Evolutionary conservation across 192 early-diverging fungal species (phyloP), one percentile per base, ranked within the genome.

Genomic region (Pilobolus umbonatus): DNA sequence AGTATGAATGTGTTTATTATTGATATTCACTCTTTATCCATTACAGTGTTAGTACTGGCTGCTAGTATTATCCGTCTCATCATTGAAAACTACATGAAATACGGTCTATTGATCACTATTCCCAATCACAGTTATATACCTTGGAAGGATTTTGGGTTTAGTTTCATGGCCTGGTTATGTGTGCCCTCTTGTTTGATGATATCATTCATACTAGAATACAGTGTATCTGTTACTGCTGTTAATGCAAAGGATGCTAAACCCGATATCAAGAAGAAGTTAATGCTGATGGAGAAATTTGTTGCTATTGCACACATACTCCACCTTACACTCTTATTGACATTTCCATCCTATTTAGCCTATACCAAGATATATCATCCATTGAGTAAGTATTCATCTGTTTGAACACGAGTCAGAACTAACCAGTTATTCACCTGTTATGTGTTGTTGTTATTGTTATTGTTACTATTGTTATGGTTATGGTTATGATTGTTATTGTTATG

Each of bases 1-100:
- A 24, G 19, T 14, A 24, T 45, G 19, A 45, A 21, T 19, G 7
- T 24, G 25, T 30, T 12, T 54, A 29, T 45, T 65, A 17, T 38
- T 57, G 17, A 0, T 30, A 10, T n/a, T 67, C 11, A 11, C 36
- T n/a, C 36, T 34, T 36, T 35, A 34, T 42, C 54, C 3, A 35
- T 5, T 48, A 30, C 59, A 54, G 80, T 92, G 80, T 78, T 94
- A 38, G 65, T 91, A 11, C 83, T 94, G 22, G 85, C 80, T 45
- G 92, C 88, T 24, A 86, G 85, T 66, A 89, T 89, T 53, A 69
- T 93, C 39, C 87, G 92, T 5, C 77, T 93, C 46, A 84, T 90
- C 38, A 85, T 93, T 40, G 92, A 95, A 63, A 95, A 95, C 67
- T 90, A 86, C 62, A 67, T 86, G 63, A 93, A 95, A 64, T 93